phyloP scores from a whole-genome alignment of 1,284 basidiomycete genomes.

The Cerioporus squamosus region DNA sequence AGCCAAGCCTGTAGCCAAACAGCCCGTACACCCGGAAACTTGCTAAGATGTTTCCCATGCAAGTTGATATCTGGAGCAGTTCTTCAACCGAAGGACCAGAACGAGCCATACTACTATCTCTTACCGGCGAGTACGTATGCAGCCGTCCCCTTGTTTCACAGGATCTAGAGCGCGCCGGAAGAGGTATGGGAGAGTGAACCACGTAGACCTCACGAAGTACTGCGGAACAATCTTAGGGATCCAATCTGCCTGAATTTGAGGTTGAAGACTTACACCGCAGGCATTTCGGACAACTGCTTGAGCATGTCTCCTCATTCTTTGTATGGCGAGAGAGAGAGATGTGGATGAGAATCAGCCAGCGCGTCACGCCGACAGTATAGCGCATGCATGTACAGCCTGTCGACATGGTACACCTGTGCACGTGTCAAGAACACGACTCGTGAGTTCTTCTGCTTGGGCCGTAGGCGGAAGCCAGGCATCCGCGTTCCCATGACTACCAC shows the following conservation, averaged over 20 bases:
- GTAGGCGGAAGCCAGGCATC: slow-evolving; percentile 54
- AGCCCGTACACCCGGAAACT: too few relatives aligned
- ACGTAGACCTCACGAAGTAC: slow-evolving; percentile 85
- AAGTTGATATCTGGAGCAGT: slow-evolving; percentile 62
- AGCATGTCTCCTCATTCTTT: slow-evolving; percentile 76
- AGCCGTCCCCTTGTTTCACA: slow-evolving; percentile 81
- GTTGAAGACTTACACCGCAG: slow-evolving; percentile 54
- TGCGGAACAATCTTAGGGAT: slow-evolving; percentile 35
- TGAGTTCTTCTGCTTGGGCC: slow-evolving; percentile 76
- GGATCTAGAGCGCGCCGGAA: slow-evolving; percentile 88
- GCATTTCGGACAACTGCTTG: slow-evolving; percentile 75
- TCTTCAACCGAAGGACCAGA: not conserved
- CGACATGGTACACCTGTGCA: slow-evolving; percentile 77
- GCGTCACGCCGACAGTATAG: slow-evolving; percentile 82
- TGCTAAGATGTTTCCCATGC: slow-evolving; percentile 68
- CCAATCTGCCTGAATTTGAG: not conserved
- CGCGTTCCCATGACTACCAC: slow-evolving; percentile 44
- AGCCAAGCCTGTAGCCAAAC: too few relatives aligned
- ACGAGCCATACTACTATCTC: slow-evolving; percentile 15
- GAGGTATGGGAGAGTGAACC: slow-evolving; percentile 72
- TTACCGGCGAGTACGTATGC: slow-evolving; percentile 67
- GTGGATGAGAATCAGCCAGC: slow-evolving; percentile 83
- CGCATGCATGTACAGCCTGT: slow-evolving; percentile 76
- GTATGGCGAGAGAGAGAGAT: slow-evolving; percentile 87
- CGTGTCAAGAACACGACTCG: slow-evolving; percentile 81